phyloP scores from a whole-genome alignment of 2,329 filamentous ascomycete species.

The Colletotrichum liriopes region DNA sequence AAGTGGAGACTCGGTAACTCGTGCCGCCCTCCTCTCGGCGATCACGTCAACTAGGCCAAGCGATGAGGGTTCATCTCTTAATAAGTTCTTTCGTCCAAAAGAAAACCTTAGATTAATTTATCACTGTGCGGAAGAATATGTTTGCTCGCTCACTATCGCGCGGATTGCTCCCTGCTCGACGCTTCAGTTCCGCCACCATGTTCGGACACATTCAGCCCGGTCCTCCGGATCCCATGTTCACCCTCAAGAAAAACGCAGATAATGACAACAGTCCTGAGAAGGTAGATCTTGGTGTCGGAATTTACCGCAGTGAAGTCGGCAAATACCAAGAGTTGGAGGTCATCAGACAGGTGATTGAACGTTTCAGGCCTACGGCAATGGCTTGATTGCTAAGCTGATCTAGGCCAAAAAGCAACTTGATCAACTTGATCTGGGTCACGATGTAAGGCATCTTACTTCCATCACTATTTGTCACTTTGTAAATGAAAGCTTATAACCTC shows the following conservation, averaged over 20 bases:
- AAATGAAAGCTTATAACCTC: not conserved
- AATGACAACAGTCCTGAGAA: conserved; percentile 50
- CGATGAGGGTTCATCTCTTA: not conserved
- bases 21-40: conserved; percentile 16
- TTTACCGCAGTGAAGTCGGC: conserved; percentile 54
- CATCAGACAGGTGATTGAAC: conserved; percentile 45
- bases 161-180: too few relatives aligned
- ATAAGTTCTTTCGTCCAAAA: not conserved
- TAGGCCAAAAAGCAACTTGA: conserved; percentile 48
- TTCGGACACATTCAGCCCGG: conserved; percentile 61
- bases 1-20: conserved; percentile 11
- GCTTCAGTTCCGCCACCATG: conserved; percentile 44
- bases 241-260: conserved; percentile 51
- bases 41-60: not conserved
- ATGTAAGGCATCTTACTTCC: conserved; percentile 43
- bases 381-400: not conserved
- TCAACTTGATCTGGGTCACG: conserved; percentile 46
- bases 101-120: not conserved
- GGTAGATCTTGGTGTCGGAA: conserved; percentile 55
- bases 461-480: not conserved
- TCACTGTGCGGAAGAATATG: not conserved
- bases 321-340: conserved; percentile 51
- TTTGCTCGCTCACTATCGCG: not conserved
- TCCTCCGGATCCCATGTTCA: conserved; percentile 51
- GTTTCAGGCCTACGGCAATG: not conserved